Conservation (phyloP, 495 filamentous ascomycete species). For the Penicillium fimorum region DNA sequence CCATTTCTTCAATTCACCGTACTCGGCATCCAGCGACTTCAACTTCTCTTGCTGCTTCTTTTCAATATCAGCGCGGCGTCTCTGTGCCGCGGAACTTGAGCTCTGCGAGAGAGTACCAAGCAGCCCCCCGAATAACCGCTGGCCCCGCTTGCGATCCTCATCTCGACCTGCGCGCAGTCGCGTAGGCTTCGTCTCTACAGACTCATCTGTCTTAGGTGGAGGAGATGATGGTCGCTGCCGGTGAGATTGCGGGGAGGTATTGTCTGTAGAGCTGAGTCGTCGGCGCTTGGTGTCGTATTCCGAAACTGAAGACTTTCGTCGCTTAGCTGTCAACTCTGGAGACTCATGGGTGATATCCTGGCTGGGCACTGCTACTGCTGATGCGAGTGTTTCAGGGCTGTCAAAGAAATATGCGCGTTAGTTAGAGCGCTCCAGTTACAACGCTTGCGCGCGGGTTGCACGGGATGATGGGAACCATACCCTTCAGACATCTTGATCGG, state of each 20-base stretch:
- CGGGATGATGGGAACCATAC: constrained; percentile 7
- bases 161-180: constrained; percentile 41
- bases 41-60: constrained; percentile 82
- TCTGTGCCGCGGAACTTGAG: constrained; percentile 63
- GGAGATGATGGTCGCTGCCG: constrained; percentile 15
- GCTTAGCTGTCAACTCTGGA: constrained; percentile 46
- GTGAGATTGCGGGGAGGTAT: constrained; percentile 18
- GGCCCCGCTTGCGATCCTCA: constrained; percentile 84
- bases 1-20: constrained; percentile 64
- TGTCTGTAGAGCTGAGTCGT: constrained; percentile 42
- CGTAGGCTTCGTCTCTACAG: constrained; percentile 46
- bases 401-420: not conserved
- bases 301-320: constrained; percentile 56
- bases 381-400: constrained; percentile 51
- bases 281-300: constrained; percentile 57
- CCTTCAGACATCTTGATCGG: constrained; percentile 4
- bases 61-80: constrained; percentile 84
- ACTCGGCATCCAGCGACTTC: constrained; percentile 68
- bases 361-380: constrained; percentile 63
- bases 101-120: constrained; percentile 86
- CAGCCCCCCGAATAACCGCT: constrained; percentile 85
- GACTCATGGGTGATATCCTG: constrained; percentile 31
- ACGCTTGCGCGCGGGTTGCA: not conserved
- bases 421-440: not conserved
- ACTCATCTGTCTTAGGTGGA: constrained; percentile 19